Evolutionary conservation across 164 flowering plant species (phyloP).

Genomic region (Chloranthus sessilifolius): DNA sequence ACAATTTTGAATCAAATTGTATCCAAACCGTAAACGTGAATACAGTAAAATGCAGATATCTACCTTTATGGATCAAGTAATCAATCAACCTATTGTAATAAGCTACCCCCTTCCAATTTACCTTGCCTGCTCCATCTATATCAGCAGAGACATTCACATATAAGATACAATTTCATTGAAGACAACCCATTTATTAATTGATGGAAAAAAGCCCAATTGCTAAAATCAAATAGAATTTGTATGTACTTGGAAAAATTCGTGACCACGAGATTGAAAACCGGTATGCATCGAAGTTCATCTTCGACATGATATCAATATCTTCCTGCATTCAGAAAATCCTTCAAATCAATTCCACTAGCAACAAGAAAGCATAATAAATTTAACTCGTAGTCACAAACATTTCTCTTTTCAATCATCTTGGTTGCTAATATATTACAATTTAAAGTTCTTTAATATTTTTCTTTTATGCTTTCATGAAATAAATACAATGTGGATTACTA

Average conservation of each 20-base stretch:
- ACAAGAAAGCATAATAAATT: too few relatives aligned
- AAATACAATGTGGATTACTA: too few relatives aligned
- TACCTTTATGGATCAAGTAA: conserved; percentile 24
- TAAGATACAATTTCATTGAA: background rate
- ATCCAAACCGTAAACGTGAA: background rate
- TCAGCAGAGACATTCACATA: background rate
- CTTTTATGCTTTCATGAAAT: too few relatives aligned
- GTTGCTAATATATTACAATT: too few relatives aligned
- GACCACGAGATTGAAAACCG: conserved; percentile 15
- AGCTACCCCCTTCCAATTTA: conserved; percentile 14
- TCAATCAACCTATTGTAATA: conserved; percentile 20
- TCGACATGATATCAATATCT: conserved; percentile 12
- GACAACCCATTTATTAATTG: too few relatives aligned
- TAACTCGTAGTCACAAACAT: too few relatives aligned
- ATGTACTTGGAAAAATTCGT: conserved; percentile 11
- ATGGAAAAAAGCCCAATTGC: too few relatives aligned
- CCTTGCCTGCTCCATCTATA: conserved; percentile 10
- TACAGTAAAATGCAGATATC: background rate
- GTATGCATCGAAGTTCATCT: conserved; percentile 11
- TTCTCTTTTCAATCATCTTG: too few relatives aligned
- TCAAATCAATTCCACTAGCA: too few relatives aligned
- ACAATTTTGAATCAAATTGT: background rate
- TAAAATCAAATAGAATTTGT: too few relatives aligned
- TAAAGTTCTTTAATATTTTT: too few relatives aligned
- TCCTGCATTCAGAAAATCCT: conserved; percentile 6